Base-by-base conservation (phyloP, 164 flowering plant species). In the Stephania cephalantha region DNA sequence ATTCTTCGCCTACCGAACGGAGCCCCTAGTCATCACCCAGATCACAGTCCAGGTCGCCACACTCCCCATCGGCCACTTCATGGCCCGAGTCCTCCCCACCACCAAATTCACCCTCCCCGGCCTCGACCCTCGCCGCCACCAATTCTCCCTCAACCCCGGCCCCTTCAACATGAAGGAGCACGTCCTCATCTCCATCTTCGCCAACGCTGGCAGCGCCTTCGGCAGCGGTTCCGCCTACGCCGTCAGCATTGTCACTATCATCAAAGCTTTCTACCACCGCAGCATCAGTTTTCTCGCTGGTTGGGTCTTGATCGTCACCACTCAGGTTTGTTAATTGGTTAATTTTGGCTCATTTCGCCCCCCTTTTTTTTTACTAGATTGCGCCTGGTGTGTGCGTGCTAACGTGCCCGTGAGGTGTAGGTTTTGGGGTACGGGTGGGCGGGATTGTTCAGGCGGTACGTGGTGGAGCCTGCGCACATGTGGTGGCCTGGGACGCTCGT, bases 141-240 rank as follows among this genome's bases (percentile, higher is more conserved):
- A 31, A 73, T 84, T 90, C 30, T 86, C 91, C 2, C 80, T 91
- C 29, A 91, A 90, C 81, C 89, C 94, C 30, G 97, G 93, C 1
- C 92, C 92, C 35, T 90, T 91, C 77, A 91, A 88, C 79, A 84
- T 88, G 83, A 91, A 91, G 80, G 97, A 91, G 79, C 93, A 90
- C 71, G 97, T 91, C 3, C 82, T 91, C 9, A 87, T 91, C 7
- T 75, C 91, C 7, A 90, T 91, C 44, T 91, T 91, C 71, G 96
- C 96, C 12, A 90, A 90, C 69, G 96, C 96, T 13, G 93, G 96
- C 0, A 82, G 80, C 64, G 96, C 90, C 2, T 91, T 91, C 63
- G 93, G 93, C 0, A 53, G 52, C 11, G 91, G 93, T 2, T 68
- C 85, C 1, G 90, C 93, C 55, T 88, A 86, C 55, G 96, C 90